A percentile compares a stretch with the other conserved stretches of the same genome.
Conservation (phyloP, 768 basidiomycete species). For the Hygrophoropsis aurantiaca region DNA sequence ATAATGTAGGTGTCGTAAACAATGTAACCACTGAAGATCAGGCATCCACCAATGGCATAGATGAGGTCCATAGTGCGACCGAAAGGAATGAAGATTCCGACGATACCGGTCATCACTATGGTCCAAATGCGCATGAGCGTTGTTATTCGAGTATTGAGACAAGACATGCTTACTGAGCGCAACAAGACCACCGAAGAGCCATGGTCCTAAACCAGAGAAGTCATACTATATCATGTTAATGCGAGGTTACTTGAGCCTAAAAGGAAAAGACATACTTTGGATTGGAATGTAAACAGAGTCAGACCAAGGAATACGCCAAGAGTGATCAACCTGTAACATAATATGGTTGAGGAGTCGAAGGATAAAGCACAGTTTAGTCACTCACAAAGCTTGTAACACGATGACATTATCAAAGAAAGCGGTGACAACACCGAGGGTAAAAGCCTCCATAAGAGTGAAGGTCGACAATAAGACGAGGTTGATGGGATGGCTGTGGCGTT, state of each 20-base stretch:
- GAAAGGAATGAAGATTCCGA: slow-evolving; percentile 88
- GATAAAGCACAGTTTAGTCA: slow-evolving; percentile 1
- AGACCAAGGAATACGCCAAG: slow-evolving; percentile 91
- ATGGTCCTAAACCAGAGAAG: slow-evolving; percentile 90
- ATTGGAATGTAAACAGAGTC: slow-evolving; percentile 93
- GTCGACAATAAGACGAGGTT: slow-evolving; percentile 83
- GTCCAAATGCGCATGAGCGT: slow-evolving; percentile 5
- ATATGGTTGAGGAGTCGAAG: not conserved
- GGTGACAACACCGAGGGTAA: slow-evolving; percentile 83
- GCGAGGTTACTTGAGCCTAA: not conserved
- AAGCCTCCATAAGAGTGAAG: slow-evolving; percentile 90
- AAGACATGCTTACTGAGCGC: slow-evolving; percentile 57
- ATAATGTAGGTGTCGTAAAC: slow-evolving; percentile 91
- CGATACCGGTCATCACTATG: slow-evolving; percentile 75
- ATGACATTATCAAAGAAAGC: slow-evolving; percentile 71
- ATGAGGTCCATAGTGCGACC: slow-evolving; percentile 76
- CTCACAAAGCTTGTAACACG: slow-evolving; percentile 85
- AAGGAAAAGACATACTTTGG: slow-evolving; percentile 59
- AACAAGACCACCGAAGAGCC: slow-evolving; percentile 82
- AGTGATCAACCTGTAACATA: slow-evolving; percentile 67
- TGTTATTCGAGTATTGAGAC: not conserved
- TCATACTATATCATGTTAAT: slow-evolving; percentile 64
- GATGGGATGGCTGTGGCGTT: slow-evolving; percentile 85
- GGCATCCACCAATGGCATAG: slow-evolving; percentile 72
- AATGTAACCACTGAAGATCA: slow-evolving; percentile 88